Evolutionary conservation across 1,284 basidiomycete species (phyloP), one percentile per base, ranked within the genome.

Genomic region (Naganishia sp.): DNA sequence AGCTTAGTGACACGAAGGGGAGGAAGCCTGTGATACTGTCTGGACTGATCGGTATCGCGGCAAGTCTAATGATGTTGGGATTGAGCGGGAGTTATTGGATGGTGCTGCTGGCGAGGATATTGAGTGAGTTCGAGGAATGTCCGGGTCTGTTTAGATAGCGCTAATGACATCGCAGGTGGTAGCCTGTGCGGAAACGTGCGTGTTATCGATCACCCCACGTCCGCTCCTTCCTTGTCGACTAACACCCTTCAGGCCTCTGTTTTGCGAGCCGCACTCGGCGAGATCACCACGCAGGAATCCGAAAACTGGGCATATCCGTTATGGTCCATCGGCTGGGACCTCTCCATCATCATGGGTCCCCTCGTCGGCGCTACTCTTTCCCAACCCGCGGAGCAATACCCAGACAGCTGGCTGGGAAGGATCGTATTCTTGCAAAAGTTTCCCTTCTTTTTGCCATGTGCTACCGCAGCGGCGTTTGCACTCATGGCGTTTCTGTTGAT

Each of bases 401-500:
- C 71, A 3, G 23, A 56, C 15, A 66, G 66, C 7, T 70, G 68
- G 69, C 25, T 72, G 7, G 68, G 55, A 7, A 57, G 64, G 31
- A 32, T 67, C 17, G 45, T 21, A 25, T 65, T 70, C 15, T 54
- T 70, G 2, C 41, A 63, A 31, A 49, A 65, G 43, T 66, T 65
- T 66, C 68, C 71, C 3, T 78, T 77, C 57, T 74, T 79, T 10
- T 66, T 76, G 13, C 77, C 77, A 0, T 72, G 76, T 2, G 23
- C 76, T 0, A 64, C 74, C 3, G 70, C 72, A 0, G 74, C 71
- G 10, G 21, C 66, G 17, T 55, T 69, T 15, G 73, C 73, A 0
- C 46, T 74, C 17, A 39, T 68, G 1, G 68, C 73, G 0, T 68
- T 69, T 6, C 50, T 71, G 13, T 49, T 69, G 4, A 69, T 68